phyloP scores from a whole-genome alignment of 176 grass and related monocot genomes.

The Avena sativa region DNA sequence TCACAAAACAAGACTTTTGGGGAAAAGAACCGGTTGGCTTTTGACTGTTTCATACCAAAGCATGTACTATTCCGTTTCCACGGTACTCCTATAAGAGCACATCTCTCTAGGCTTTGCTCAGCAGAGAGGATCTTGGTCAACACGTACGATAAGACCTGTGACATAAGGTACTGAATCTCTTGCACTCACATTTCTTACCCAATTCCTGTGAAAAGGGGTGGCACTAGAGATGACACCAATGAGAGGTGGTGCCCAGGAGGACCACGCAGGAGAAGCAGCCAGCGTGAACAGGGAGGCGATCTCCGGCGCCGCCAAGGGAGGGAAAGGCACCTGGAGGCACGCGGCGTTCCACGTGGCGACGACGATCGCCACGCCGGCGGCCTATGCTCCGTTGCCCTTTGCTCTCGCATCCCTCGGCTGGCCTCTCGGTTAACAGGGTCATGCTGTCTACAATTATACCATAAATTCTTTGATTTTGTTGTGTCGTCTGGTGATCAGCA shows the following conservation, averaged over 20 bases:
- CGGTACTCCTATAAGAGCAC: not conserved
- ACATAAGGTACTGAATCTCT: not conserved
- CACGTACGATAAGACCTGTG: not conserved
- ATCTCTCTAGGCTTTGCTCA: not conserved
- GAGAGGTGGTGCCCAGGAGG: constrained; percentile 32
- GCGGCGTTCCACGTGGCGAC: constrained; percentile 77
- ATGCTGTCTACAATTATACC: not conserved
- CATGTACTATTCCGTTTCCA: not conserved
- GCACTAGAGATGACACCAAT: not conserved
- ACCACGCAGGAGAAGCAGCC: not conserved
- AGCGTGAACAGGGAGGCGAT: not conserved
- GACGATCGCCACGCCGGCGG: constrained; percentile 84
- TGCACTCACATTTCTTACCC: not conserved
- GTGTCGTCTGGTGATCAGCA: too few species aligned
- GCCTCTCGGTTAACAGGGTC: constrained; percentile 56
- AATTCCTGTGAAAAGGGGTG: not conserved
- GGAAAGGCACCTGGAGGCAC: constrained; percentile 77
- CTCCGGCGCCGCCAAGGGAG: not conserved
- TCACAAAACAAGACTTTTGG: not conserved
- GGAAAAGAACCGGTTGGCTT: not conserved
- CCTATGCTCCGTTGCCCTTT: constrained; percentile 76
- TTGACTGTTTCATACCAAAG: not conserved
- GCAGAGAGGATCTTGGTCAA: not conserved
- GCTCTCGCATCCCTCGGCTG: constrained; percentile 83
- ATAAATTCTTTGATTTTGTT: not conserved